phyloP scores from a whole-genome alignment of 2,329 filamentous ascomycete genomes.

The Karstenula rhodostoma region DNA sequence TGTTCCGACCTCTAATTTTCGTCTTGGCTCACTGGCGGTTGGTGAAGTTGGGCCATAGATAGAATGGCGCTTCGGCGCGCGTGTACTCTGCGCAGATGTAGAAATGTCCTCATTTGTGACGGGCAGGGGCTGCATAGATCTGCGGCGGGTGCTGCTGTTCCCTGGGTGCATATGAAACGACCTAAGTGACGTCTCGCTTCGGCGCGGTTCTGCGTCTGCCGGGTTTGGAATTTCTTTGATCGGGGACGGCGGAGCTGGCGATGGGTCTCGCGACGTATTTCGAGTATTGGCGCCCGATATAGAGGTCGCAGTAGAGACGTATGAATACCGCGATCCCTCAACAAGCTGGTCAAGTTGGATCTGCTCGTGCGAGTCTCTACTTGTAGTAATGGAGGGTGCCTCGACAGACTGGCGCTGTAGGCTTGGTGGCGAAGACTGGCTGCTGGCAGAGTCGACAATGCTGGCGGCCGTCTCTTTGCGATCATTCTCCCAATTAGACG shows the following conservation, averaged over 20 bases:
- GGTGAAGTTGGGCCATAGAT: conserved; percentile 40
- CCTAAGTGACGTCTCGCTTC: conserved; percentile 46
- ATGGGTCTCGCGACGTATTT: conserved; percentile 47
- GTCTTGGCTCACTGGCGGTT: conserved; percentile 18
- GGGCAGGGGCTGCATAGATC: conserved; percentile 50
- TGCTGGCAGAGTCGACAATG: conserved; percentile 40
- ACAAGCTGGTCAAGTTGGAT: conserved; percentile 48
- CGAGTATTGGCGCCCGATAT: conserved; percentile 42
- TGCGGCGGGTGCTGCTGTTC: conserved; percentile 40
- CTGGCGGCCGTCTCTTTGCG: conserved; percentile 37
- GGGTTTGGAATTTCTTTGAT: conserved; percentile 35
- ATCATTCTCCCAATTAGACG: conserved; percentile 43
- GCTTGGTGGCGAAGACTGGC: conserved; percentile 36
- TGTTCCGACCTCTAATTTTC: conserved; percentile 18
- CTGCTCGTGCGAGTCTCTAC: conserved; percentile 45
- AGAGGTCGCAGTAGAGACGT: conserved; percentile 48
- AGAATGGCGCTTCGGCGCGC: conserved; percentile 40
- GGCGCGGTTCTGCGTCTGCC: conserved; percentile 38
- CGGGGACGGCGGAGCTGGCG: conserved; percentile 46
- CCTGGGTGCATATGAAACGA: conserved; percentile 50
- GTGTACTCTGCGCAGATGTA: conserved; percentile 26
- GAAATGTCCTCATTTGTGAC: conserved; percentile 44
- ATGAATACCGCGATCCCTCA: conserved; percentile 47
- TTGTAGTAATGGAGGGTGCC: conserved; percentile 46
- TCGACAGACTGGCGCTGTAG: conserved; percentile 45